These are phyloP conservation scores for Karstenula rhodostoma DNA, from an alignment of 2,329 filamentous ascomycete species.

Conservation along the genomic window DNA sequence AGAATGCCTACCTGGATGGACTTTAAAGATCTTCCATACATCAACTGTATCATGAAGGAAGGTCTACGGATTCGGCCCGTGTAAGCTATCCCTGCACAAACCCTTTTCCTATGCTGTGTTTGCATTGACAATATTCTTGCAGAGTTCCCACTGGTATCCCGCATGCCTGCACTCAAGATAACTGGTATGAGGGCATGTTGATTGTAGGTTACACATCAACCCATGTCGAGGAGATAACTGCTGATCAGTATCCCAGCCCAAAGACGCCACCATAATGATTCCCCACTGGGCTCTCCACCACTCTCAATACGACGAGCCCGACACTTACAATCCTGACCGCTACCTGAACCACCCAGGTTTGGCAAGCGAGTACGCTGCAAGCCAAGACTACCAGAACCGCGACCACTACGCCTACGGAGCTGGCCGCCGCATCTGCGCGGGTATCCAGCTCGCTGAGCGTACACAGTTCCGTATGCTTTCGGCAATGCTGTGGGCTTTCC, in stretches of 20 bases:
- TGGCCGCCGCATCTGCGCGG: conserved; percentile 59
- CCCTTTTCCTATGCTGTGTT: not conserved
- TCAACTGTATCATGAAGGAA: conserved; percentile 43
- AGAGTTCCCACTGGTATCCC: conserved; percentile 35
- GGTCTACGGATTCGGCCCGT: conserved; percentile 34
- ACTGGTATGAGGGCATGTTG: conserved; percentile 41
- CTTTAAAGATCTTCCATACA: conserved; percentile 36
- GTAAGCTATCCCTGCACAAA: conserved; percentile 23
- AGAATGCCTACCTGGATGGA: conserved; percentile 32
- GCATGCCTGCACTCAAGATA: conserved; percentile 32
- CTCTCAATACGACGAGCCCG: conserved; percentile 31
- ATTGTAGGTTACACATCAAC: conserved; percentile 25
- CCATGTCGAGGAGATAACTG: not conserved
- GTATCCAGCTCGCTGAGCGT: conserved; percentile 62
- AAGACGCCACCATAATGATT: conserved; percentile 40
- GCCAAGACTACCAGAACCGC: conserved; percentile 44
- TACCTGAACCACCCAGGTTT: conserved; percentile 41
- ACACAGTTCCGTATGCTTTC: conserved; percentile 53
- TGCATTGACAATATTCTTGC: conserved; percentile 14
- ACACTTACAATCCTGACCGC: conserved; percentile 48
- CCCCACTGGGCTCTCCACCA: conserved; percentile 34
- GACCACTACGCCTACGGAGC: conserved; percentile 61
- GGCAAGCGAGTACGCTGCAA: conserved; percentile 48
- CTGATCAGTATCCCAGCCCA: conserved; percentile 27
- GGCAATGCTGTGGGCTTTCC: conserved; percentile 62